phyloP scores from a whole-genome alignment of 2,329 filamentous ascomycete species.

The Phaeosphaeria sp. region DNA sequence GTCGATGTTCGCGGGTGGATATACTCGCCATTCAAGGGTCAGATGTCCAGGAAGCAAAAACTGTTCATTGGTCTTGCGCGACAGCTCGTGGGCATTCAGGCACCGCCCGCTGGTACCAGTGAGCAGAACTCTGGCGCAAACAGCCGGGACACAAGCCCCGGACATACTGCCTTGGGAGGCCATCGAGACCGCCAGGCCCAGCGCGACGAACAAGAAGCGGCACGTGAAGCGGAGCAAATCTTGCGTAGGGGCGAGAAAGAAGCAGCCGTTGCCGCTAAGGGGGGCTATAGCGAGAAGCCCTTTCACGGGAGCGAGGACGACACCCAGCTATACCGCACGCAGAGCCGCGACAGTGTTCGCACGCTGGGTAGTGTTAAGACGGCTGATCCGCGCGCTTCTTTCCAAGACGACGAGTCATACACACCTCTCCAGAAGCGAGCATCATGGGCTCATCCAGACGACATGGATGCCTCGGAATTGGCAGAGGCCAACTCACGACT shows the following conservation, averaged over 20 bases:
- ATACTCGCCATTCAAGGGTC: constrained; percentile 83
- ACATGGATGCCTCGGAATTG: constrained; percentile 79
- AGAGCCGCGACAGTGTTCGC: constrained; percentile 40
- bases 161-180: constrained; percentile 23
- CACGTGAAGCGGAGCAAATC: constrained; percentile 78
- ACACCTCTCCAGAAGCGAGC: constrained; percentile 55
- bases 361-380: constrained; percentile 20
- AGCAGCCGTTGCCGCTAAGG: constrained; percentile 72
- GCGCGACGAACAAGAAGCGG: constrained; percentile 71
- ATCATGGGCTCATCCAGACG: constrained; percentile 60
- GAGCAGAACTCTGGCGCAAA: constrained; percentile 46
- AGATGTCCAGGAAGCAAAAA: constrained; percentile 85
- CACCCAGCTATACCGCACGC: constrained; percentile 46
- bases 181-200: constrained; percentile 57
- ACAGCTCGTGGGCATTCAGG: constrained; percentile 84
- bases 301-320: constrained; percentile 52
- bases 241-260: constrained; percentile 74
- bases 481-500: constrained; percentile 82
- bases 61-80: constrained; percentile 85
- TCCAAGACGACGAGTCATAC: constrained; percentile 36
- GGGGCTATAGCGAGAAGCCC: constrained; percentile 75
- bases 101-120: constrained; percentile 60
- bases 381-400: constrained; percentile 32
- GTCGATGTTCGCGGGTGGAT: constrained; percentile 97
- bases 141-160: constrained; percentile 56